Conservation (phyloP, 140 eudicot genomes). For the Bidens hawaiensis region DNA sequence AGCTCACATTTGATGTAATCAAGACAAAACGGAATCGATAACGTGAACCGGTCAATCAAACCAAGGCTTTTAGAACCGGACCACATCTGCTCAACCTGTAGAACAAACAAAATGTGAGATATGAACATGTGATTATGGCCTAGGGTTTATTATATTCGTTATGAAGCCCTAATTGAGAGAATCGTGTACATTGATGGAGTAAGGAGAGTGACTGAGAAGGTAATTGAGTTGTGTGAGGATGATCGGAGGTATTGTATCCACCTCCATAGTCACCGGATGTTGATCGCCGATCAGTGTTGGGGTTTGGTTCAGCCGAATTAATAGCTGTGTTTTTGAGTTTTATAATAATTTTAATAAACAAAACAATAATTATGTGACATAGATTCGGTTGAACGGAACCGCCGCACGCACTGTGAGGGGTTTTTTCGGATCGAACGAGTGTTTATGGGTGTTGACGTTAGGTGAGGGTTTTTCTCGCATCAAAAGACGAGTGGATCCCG, state of each 20-base stretch:
- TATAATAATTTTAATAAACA: too few relatives aligned
- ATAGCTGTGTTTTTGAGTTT: too few relatives aligned
- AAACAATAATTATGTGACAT: too few relatives aligned
- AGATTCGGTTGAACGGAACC: too few relatives aligned
- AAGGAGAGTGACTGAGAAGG: conserved; percentile 57
- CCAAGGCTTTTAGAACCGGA: conserved; percentile 59
- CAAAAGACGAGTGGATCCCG: too few relatives aligned
- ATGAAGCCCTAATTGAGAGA: conserved; percentile 14
- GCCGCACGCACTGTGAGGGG: too few relatives aligned
- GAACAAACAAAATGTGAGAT: too few relatives aligned
- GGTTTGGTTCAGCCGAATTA: not conserved
- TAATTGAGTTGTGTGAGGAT: conserved; percentile 71
- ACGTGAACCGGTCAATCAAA: conserved; percentile 70
- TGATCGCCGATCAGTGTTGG: too few relatives aligned
- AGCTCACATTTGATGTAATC: conserved; percentile 68
- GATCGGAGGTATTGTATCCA: conserved; percentile 61
- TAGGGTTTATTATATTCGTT: conserved; percentile 25
- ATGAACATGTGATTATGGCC: not conserved
- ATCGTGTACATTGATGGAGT: conserved; percentile 60
- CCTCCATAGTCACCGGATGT: conserved; percentile 41
- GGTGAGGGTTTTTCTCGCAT: too few relatives aligned
- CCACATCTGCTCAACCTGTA: conserved; percentile 82
- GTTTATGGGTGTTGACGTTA: too few relatives aligned
- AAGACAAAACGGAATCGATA: conserved; percentile 75
- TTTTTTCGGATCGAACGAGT: too few relatives aligned